phyloP scores from a whole-genome alignment of 192 early-diverging fungal species.

The Linnemannia zychae region DNA sequence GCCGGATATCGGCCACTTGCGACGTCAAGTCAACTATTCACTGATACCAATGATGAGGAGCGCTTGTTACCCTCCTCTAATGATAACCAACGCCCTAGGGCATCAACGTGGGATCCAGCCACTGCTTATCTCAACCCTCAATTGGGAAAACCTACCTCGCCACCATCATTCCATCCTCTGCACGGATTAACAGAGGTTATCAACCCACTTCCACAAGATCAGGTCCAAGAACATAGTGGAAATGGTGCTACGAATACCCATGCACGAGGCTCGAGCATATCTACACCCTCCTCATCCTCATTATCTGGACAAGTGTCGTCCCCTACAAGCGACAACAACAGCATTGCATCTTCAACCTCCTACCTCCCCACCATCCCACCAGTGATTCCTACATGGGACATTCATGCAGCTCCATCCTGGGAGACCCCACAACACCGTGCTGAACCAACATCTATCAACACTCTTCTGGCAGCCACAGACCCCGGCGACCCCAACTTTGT shows the following conservation, averaged over 20 bases:
- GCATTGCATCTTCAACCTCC: neutral
- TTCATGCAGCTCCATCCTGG: conserved; percentile 8
- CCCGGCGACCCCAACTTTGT: conserved; percentile 47
- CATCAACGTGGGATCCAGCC: neutral
- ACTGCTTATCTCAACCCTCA: neutral
- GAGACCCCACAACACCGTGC: neutral
- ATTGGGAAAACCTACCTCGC: neutral
- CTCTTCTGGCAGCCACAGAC: conserved; percentile 37
- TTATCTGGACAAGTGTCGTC: neutral
- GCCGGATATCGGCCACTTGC: conserved; percentile 33
- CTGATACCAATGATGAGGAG: conserved; percentile 3
- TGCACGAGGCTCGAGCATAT: neutral
- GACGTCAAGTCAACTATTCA: neutral
- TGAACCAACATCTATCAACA: conserved; percentile 53
- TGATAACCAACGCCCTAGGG: neutral
- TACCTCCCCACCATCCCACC: neutral
- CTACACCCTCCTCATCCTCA: neutral
- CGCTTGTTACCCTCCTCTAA: conserved; percentile 1
- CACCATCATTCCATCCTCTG: neutral
- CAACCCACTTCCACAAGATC: neutral
- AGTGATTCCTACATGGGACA: conserved; percentile 1
- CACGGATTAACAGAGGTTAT: neutral
- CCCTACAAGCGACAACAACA: neutral
- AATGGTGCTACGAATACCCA: neutral
- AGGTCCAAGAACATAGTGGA: neutral